Percentiles rank a stretch among this genome's conserved stretches.
Evolutionary conservation across 2,329 filamentous ascomycete genomes (phyloP).

Genomic region (Basipetospora chlamydospora): DNA sequence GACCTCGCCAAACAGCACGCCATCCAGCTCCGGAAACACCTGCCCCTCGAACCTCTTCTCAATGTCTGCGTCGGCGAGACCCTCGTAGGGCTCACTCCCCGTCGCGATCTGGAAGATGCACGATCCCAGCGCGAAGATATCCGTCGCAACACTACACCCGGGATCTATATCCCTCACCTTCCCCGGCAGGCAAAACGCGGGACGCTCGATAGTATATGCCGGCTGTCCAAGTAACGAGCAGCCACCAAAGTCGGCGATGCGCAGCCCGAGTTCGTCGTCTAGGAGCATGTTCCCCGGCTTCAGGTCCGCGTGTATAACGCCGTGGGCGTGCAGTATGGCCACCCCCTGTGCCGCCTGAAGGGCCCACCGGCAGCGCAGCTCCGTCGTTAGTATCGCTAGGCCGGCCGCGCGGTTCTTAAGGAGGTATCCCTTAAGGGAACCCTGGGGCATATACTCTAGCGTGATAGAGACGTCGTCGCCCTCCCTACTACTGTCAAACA

Average conservation of each 20-base stretch:
- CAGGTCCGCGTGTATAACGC: conserved; percentile 25
- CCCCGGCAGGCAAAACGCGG: not conserved
- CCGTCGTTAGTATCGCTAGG: conserved; percentile 8
- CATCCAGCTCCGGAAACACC: not conserved
- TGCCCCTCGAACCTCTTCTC: not conserved
- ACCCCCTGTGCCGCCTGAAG: conserved; percentile 19
- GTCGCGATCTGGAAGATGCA: conserved; percentile 4
- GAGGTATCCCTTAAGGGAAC: conserved; percentile 12
- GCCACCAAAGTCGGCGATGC: conserved; percentile 22
- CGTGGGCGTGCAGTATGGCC: conserved; percentile 18
- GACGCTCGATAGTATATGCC: not conserved
- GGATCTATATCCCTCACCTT: not conserved
- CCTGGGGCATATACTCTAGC: conserved; percentile 14
- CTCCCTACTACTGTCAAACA: not conserved
- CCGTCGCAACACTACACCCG: conserved; percentile 16
- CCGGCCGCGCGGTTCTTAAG: conserved; percentile 4
- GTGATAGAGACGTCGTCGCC: conserved; percentile 10
- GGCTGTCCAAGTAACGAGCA: conserved; percentile 11
- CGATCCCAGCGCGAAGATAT: conserved; percentile 4
- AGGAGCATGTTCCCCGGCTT: conserved; percentile 23
- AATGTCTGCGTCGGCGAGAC: not conserved
- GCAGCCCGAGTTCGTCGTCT: conserved; percentile 18
- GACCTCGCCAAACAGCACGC: conserved; percentile 1
- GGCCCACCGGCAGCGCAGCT: conserved; percentile 15
- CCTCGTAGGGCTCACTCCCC: conserved; percentile 1